Base-by-base conservation (phyloP, 2,329 filamentous ascomycete species). In the Mycosphaerella arachidis region DNA sequence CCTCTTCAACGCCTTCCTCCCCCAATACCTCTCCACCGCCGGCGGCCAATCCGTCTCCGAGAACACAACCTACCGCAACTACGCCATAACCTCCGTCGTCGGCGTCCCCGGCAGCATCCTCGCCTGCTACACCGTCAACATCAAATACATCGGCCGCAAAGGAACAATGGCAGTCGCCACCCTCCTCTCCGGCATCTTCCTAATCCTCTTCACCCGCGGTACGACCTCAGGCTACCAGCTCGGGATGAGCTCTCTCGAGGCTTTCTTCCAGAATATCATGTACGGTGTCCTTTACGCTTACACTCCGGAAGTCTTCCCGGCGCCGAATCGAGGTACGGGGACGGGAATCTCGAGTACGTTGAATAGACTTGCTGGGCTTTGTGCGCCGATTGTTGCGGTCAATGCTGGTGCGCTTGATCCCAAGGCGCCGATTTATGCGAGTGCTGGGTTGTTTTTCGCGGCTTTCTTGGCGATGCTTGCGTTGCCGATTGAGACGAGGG, bases 1-100 rank as follows among this genome's bases (percentile, higher is more conserved):
- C 0, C 83, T 96, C 1, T 96, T 93, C 82, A 94, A 94, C 74
- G 88, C 89, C 55, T 95, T 95, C 76, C 81, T 96, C n/a, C 91
- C 91, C 0, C 89, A 94, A 67, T 94, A 94, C 70, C 84, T 95
- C 60, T 84, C 86, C 27, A 55, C 56, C 29, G 82, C 85, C 58
- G 82, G 84, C 29, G 59, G 50, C 13, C 75, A 75, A 53, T 64
- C 66, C 9, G 74, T 76, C 29, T 70, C 76, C 12, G 43, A 61
- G 48, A 51, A 53, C 46, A 72, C 73, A 18, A 78, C 85, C 0
- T 95, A 94, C 77, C 86, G 89, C 62, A 91, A 91, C 79, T 93
- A 92, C 73, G 87, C 87, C 72, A 92, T 95, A 72, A 91, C 89
- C 16, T 89, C 88, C 45, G 78, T 91, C 40, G 83, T 87, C 52